phyloP scores from a whole-genome alignment of 1,284 basidiomycete genomes.

The Boletus sp. region DNA sequence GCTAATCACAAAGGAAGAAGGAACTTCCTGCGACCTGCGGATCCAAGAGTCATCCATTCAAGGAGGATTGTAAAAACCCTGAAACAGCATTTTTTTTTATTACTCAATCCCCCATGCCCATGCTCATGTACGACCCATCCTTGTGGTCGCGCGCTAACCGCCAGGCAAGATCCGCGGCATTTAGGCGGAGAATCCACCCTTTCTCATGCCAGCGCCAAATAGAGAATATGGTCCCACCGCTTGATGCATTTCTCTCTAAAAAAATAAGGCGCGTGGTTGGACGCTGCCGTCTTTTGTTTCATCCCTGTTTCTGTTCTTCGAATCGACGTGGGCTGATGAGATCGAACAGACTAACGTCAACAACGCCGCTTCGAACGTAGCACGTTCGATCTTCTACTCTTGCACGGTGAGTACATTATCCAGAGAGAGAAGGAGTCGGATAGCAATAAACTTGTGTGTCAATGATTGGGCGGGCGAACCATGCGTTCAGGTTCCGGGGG shows the following conservation, averaged over 20 bases:
- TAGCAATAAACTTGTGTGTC: neutral
- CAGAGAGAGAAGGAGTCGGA: neutral
- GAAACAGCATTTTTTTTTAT: neutral
- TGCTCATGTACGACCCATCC: neutral
- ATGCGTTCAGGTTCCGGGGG: neutral
- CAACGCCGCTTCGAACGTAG: neutral
- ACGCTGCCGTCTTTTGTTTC: neutral
- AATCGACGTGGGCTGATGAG: neutral
- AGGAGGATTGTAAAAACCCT: neutral
- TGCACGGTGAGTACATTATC: neutral
- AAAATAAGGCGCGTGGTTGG: neutral
- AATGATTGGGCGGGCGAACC: neutral
- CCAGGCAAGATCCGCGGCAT: conserved; percentile 12
- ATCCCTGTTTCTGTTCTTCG: neutral
- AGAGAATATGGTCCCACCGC: conserved; percentile 11
- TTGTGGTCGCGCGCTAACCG: neutral
- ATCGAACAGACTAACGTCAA: neutral
- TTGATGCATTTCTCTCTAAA: conserved; percentile 1
- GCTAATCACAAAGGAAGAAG: neutral
- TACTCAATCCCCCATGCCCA: neutral
- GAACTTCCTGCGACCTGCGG: neutral
- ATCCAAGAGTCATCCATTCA: neutral
- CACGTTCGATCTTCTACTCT: neutral
- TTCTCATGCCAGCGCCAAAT: conserved; percentile 13
- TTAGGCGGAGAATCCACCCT: neutral